A percentile compares a stretch with the other conserved stretches of the same genome.
Conservation (phyloP, 352 stramenopile species). For the Globisporangium nunn region DNA sequence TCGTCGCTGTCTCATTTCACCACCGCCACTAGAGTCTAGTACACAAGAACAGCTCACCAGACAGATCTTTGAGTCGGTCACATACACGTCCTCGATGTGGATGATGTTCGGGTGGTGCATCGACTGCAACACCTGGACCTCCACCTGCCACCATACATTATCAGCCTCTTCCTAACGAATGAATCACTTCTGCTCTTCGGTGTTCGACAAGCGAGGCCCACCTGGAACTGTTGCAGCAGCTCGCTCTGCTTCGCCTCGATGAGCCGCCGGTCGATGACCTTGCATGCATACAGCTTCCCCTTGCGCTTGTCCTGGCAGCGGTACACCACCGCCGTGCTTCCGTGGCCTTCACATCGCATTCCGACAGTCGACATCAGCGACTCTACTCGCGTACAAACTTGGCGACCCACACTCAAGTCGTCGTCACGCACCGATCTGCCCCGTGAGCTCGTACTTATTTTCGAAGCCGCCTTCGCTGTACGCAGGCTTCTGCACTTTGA, state of each 20-base stretch:
- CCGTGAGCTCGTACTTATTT: slow-evolving; percentile 77
- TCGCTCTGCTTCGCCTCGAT: slow-evolving; percentile 72
- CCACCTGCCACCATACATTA: slow-evolving; percentile 30
- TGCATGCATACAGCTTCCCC: slow-evolving; percentile 60
- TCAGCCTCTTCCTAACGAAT: too few relatives aligned
- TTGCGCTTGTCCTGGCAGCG: slow-evolving; percentile 62
- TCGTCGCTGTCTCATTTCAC: background rate
- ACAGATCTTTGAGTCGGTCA: slow-evolving; percentile 80
- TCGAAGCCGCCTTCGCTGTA: slow-evolving; percentile 73
- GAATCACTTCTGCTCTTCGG: too few relatives aligned
- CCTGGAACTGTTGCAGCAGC: slow-evolving; percentile 84
- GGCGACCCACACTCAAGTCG: too few relatives aligned
- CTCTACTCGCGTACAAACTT: too few relatives aligned
- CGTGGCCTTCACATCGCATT: slow-evolving; percentile 36
- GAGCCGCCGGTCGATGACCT: slow-evolving; percentile 82
- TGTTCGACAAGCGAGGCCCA: slow-evolving; percentile 5
- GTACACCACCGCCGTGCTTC: slow-evolving; percentile 82
- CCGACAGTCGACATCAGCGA: too few relatives aligned
- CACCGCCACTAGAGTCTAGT: background rate
- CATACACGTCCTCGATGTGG: slow-evolving; percentile 81
- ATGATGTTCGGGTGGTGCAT: slow-evolving; percentile 90
- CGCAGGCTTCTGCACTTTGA: slow-evolving; percentile 58
- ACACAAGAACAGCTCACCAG: slow-evolving; percentile 35
- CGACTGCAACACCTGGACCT: slow-evolving; percentile 87
- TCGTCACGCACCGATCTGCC: slow-evolving; percentile 64